These are phyloP conservation scores for Tulasnella sp. DNA, from an alignment of 768 basidiomycete species.

Conservation along the genomic window DNA sequence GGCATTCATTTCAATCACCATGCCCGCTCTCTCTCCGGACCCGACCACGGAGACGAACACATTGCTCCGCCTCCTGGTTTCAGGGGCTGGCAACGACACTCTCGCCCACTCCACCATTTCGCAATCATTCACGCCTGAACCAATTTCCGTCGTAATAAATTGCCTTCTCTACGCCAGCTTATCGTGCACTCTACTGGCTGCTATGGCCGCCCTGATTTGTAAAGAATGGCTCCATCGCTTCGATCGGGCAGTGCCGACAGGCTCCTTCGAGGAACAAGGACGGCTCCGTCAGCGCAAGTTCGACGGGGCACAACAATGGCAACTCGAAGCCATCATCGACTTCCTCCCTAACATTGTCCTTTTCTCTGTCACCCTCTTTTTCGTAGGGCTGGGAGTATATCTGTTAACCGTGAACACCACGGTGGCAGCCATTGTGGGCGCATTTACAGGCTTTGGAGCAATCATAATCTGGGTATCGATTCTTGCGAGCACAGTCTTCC, in stretches of 20 bases:
- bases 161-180: slow-evolving; percentile 5
- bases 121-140: neutral
- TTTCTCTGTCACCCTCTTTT: neutral
- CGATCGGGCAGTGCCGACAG: neutral
- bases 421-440: neutral
- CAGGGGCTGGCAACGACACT: neutral
- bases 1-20: neutral
- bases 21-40: neutral
- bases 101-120: neutral
- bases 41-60: neutral
- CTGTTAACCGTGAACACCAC: neutral
- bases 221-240: neutral
- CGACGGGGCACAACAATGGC: neutral
- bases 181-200: neutral
- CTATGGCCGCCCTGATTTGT: neutral
- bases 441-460: neutral
- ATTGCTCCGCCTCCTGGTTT: neutral
- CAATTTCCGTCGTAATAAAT: neutral
- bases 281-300: neutral
- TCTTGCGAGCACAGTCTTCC: neutral
- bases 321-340: neutral
- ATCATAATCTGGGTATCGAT: neutral
- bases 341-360: neutral
- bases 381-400: neutral
- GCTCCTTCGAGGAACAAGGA: neutral